Percentiles rank a stretch among this genome's conserved stretches.
These are phyloP conservation scores for Malus sieversii DNA, from an alignment of 306 rosid genomes.

Conservation along the genomic window DNA sequence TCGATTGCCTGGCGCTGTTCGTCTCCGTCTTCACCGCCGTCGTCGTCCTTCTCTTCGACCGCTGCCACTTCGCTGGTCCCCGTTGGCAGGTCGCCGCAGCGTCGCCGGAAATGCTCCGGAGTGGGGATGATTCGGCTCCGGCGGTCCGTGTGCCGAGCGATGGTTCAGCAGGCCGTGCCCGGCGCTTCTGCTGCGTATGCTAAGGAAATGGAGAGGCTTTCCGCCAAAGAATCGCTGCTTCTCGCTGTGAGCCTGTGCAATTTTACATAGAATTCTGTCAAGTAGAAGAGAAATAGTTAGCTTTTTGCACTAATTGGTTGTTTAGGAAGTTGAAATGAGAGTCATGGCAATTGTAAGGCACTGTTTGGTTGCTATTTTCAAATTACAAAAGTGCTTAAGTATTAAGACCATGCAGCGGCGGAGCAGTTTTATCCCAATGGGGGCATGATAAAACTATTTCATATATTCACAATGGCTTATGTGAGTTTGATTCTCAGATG, in stretches of 20 bases:
- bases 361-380: not conserved
- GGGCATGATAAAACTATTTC: too few species aligned
- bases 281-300: not conserved
- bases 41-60: not conserved
- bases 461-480: too few species aligned
- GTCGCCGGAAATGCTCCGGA: conserved; percentile 7
- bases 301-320: not conserved
- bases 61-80: conserved; percentile 7
- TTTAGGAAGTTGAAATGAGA: not conserved
- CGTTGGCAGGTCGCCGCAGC: conserved; percentile 1
- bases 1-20: conserved; percentile 26
- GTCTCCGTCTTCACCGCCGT: conserved; percentile 3
- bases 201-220: conserved; percentile 97
- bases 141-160: conserved; percentile 40
- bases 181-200: conserved; percentile 91
- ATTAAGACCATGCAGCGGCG: too few species aligned
- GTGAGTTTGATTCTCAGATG: too few species aligned
- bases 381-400: not conserved
- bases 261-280: not conserved
- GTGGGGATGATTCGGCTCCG: conserved; percentile 5
- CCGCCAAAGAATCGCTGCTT: conserved; percentile 96
- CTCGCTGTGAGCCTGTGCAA: conserved; percentile 63
- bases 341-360: not conserved
- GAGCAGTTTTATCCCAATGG: too few species aligned
- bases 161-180: conserved; percentile 76